phyloP scores from a whole-genome alignment of 306 rosid genomes.

The Cyamopsis tetragonoloba region DNA sequence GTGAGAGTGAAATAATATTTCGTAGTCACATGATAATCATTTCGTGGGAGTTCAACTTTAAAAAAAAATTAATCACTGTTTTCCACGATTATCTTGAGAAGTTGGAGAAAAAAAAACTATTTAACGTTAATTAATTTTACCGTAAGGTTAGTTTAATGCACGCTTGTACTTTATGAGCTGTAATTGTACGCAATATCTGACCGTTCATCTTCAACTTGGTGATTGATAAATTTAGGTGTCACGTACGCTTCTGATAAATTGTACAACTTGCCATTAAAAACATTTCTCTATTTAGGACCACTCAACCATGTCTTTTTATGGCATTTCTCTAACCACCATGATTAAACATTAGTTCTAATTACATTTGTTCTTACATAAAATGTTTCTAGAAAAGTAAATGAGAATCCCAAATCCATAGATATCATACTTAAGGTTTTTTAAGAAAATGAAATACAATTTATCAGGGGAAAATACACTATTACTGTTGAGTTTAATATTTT shows the following conservation, averaged over 20 bases:
- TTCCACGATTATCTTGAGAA: too few relatives aligned
- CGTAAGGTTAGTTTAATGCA: too few relatives aligned
- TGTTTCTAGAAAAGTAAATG: background rate
- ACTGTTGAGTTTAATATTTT: too few relatives aligned
- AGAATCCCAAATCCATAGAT: background rate
- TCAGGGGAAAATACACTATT: background rate
- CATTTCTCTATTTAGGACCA: constrained; percentile 2
- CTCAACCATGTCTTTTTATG: background rate
- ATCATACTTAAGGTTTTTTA: background rate
- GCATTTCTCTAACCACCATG: background rate
- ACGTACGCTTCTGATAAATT: background rate
- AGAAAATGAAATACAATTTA: background rate
- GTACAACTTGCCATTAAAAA: background rate
- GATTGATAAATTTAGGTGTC: background rate
- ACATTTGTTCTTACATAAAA: background rate
- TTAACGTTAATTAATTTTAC: too few relatives aligned
- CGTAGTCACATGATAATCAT: too few relatives aligned
- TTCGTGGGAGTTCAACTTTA: too few relatives aligned
- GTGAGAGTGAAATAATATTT: too few relatives aligned
- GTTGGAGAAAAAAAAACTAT: too few relatives aligned
- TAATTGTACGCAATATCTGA: background rate
- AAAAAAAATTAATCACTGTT: too few relatives aligned
- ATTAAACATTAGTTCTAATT: background rate
- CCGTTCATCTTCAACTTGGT: background rate
- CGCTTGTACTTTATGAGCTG: background rate